phyloP scores from a whole-genome alignment of 345 rosid species.

The Physaria fendleri region DNA sequence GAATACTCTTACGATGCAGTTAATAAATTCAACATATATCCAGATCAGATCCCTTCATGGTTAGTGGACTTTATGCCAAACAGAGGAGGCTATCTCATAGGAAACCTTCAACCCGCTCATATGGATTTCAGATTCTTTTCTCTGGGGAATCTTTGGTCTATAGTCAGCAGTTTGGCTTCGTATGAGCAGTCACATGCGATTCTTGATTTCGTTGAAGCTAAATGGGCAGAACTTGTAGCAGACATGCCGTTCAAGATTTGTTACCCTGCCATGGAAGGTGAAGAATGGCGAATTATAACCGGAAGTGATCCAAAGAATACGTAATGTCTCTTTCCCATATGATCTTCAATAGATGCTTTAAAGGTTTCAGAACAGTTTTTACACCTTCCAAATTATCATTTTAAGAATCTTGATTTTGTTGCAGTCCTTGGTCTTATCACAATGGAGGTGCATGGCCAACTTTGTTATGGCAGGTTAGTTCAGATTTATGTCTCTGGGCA shows the following conservation, averaged over 20 bases:
- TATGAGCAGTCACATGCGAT: constrained; percentile 81
- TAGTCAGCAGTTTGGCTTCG: constrained; percentile 65
- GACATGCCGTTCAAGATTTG: constrained; percentile 85
- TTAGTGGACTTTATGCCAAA: constrained; percentile 77
- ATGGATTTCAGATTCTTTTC: constrained; percentile 96
- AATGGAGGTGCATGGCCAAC: constrained; percentile 98
- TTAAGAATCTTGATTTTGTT: constrained; percentile 20
- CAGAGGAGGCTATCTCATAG: constrained; percentile 73
- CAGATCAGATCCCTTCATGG: constrained; percentile 89
- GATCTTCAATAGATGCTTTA: not conserved
- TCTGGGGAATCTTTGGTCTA: constrained; percentile 82
- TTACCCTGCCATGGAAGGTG: constrained; percentile 79
- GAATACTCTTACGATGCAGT: constrained; percentile 89
- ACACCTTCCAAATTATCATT: not conserved
- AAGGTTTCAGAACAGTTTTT: not conserved
- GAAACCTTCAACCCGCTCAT: constrained; percentile 93
- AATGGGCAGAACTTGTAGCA: constrained; percentile 78
- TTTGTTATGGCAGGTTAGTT: constrained; percentile 91
- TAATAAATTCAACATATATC: constrained; percentile 90
- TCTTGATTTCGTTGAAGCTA: constrained; percentile 72
- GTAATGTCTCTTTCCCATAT: constrained; percentile 31
- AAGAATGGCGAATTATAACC: constrained; percentile 81
- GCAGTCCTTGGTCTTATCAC: constrained; percentile 96
- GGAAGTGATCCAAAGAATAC: constrained; percentile 96
- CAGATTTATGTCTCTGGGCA: not conserved